Percentiles rank a stretch among this genome's conserved stretches.
Evolutionary conservation across 2,329 filamentous ascomycete species (phyloP).

Genomic region (Ilyonectria mors-panacis): DNA sequence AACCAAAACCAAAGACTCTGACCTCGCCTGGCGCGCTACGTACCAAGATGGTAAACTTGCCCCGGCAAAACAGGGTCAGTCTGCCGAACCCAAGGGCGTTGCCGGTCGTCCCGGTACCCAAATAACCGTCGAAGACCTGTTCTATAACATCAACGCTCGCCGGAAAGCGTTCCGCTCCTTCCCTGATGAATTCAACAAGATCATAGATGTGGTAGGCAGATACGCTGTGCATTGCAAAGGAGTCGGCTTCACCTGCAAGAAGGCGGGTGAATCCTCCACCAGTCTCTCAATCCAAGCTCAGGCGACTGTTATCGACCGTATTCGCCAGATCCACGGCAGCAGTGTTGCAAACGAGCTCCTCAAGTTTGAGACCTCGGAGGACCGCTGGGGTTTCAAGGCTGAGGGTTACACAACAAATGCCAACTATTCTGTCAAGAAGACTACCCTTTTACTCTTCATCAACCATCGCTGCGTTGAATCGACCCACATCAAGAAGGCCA

Average conservation of each 20-base stretch:
- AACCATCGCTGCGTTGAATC: conserved; percentile 97
- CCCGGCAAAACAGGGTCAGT: conserved; percentile 89
- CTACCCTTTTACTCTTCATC: conserved; percentile 91
- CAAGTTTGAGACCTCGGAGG: conserved; percentile 79
- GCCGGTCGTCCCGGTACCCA: conserved; percentile 93
- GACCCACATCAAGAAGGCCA: conserved; percentile 85
- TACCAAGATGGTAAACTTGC: conserved; percentile 88
- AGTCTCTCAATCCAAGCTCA: conserved; percentile 84
- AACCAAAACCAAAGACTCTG: conserved; percentile 90
- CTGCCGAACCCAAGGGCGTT: conserved; percentile 86
- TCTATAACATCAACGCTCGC: conserved; percentile 94
- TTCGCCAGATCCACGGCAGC: conserved; percentile 90
- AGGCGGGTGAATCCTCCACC: conserved; percentile 88
- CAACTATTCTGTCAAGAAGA: conserved; percentile 94
- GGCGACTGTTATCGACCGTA: conserved; percentile 83
- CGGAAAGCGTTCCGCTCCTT: conserved; percentile 90
- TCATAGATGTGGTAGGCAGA: conserved; percentile 92
- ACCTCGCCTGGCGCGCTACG: conserved; percentile 90
- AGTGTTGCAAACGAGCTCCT: conserved; percentile 90
- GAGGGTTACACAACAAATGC: conserved; percentile 90
- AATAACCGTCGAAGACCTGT: conserved; percentile 96
- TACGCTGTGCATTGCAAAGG: conserved; percentile 93
- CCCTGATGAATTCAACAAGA: conserved; percentile 97
- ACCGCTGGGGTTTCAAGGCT: conserved; percentile 87
- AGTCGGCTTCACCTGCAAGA: conserved; percentile 98